Evolutionary conservation across 2,329 filamentous ascomycete genomes (phyloP), one percentile per base, ranked within the genome.

Genomic region (Epicoccum nigrum): DNA sequence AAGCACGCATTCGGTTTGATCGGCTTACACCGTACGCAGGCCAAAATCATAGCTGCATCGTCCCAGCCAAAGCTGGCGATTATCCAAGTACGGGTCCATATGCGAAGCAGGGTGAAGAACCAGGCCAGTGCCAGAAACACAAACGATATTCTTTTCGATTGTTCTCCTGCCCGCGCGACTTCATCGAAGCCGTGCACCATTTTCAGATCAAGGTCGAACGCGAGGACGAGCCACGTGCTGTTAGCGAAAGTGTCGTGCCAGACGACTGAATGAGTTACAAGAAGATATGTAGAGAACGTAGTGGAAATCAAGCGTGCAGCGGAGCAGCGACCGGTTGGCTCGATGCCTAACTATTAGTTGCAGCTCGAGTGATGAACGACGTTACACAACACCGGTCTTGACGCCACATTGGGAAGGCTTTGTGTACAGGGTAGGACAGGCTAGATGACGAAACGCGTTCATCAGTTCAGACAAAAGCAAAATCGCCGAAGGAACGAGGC

Each of bases 51-150:
- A 2, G 68, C 63, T 12, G 59, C 64, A 58, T 79, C 77, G 47
- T 79, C 77, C 71, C 74, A 76, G 2, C 77, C 76, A 47, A 77
- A 75, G 35, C 64, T 74, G 13, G 67, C 60, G 28, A 75, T 73
- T 21, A 77, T 56, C 25, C 59, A 63, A 1, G 65, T 66, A 31
- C 76, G 69, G 9, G 76, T 76, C 66, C 71, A 78, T 35, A 73
- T 61, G 30, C 76, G 65, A 7, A 77, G 59, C 1, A 64, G 39
- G 7, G 77, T 64, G 37, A 75, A 70, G 31, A 74, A 23, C 70
- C 74, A 77, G 16, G 75, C 58, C 2, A 73, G 43, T 2, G 55
- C 54, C 17, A 77, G 57, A 45, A 74, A 75, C n/a, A 60, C 62
- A 32, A 73, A 69, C 1, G 63, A 65, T 16, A 73, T 60, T 4